phyloP scores from a whole-genome alignment of 371 early-diverging fungal genomes.

The Mortierella sp. region DNA sequence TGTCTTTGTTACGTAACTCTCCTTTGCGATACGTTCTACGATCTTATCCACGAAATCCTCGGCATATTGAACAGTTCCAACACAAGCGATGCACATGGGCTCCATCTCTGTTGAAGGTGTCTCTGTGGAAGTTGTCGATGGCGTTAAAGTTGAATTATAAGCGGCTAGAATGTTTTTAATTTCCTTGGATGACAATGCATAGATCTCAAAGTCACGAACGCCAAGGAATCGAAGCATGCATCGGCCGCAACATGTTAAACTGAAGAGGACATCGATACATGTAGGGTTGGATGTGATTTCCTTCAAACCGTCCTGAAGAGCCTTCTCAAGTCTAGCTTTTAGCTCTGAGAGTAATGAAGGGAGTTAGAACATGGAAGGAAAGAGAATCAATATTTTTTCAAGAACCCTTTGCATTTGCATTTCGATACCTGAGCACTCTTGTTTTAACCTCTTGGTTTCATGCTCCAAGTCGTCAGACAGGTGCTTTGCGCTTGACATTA shows the following conservation, averaged over 20 bases:
- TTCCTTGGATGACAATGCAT: conserved; percentile 33
- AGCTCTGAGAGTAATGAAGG: conserved; percentile 7
- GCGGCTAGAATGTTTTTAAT: conserved; percentile 25
- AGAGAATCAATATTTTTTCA: background rate
- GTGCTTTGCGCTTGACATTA: conserved; percentile 34
- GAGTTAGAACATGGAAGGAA: background rate
- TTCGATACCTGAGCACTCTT: conserved; percentile 9
- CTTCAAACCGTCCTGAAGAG: conserved; percentile 11
- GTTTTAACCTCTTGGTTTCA: conserved; percentile 30
- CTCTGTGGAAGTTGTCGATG: background rate
- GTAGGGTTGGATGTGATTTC: background rate
- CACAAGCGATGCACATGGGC: conserved; percentile 60
- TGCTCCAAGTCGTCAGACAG: conserved; percentile 15
- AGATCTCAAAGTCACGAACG: conserved; percentile 37
- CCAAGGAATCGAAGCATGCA: conserved; percentile 49
- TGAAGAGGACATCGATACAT: conserved; percentile 26
- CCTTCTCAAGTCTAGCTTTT: conserved; percentile 22
- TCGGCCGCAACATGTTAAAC: conserved; percentile 41
- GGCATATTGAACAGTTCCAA: conserved; percentile 62
- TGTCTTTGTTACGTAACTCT: conserved; percentile 57
- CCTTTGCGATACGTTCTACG: conserved; percentile 42
- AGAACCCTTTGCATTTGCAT: conserved; percentile 11
- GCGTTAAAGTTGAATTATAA: background rate
- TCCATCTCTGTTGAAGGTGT: background rate
- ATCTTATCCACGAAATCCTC: conserved; percentile 57